Conservation (phyloP, 352 stramenopile species). For the Pythium utonaiense region DNA sequence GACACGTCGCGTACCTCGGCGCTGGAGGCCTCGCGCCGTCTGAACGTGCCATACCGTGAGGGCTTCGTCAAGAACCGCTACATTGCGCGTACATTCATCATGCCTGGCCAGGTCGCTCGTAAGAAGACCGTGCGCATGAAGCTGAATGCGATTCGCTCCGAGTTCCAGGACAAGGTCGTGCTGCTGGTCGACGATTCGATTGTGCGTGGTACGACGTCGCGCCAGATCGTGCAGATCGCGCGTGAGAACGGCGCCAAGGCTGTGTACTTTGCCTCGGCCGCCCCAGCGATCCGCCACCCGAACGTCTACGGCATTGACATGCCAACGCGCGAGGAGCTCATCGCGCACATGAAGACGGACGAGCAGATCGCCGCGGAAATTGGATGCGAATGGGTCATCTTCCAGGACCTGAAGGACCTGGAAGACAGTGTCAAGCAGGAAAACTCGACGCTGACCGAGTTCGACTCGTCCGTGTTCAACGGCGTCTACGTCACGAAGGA, state of each 20-base stretch:
- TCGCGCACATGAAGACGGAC: slow-evolving; percentile 94
- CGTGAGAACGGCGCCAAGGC: slow-evolving; percentile 96
- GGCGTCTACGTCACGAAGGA: slow-evolving; percentile 96
- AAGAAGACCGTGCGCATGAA: slow-evolving; percentile 99
- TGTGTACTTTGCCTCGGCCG: slow-evolving; percentile 95
- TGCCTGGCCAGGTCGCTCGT: slow-evolving; percentile 95
- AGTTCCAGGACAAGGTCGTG: slow-evolving; percentile 94
- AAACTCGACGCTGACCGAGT: slow-evolving; percentile 65
- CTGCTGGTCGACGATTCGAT: slow-evolving; percentile 99
- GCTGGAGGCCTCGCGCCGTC: slow-evolving; percentile 85
- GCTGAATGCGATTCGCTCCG: slow-evolving; percentile 94
- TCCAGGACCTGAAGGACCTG: slow-evolving; percentile 90
- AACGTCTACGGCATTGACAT: slow-evolving; percentile 99
- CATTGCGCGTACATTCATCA: slow-evolving; percentile 99
- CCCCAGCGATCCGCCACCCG: slow-evolving; percentile 97
- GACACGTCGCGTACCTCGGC: slow-evolving; percentile 97
- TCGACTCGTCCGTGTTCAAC: slow-evolving; percentile 98
- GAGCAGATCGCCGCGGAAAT: slow-evolving; percentile 93
- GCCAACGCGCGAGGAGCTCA: slow-evolving; percentile 96
- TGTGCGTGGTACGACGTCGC: slow-evolving; percentile 97
- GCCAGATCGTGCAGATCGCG: slow-evolving; percentile 98
- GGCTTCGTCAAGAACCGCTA: slow-evolving; percentile 99
- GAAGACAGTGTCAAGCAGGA: slow-evolving; percentile 84
- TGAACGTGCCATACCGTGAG: slow-evolving; percentile 94
- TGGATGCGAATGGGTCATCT: slow-evolving; percentile 96